Evolutionary conservation across 1,139 yeast species (phyloP).

Genomic region (Torulaspora globosa): DNA sequence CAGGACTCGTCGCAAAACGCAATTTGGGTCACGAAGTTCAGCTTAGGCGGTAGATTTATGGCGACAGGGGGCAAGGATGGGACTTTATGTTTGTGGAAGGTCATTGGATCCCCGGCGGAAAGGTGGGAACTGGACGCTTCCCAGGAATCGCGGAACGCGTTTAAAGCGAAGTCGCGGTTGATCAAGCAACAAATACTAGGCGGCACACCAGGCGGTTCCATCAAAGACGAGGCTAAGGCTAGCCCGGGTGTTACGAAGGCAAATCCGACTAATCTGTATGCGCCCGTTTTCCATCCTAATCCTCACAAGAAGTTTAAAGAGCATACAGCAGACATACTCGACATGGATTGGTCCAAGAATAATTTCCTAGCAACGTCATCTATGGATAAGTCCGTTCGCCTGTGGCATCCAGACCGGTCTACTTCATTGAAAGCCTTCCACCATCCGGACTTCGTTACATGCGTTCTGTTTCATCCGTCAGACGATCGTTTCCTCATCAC

Average conservation of each 20-base stretch:
- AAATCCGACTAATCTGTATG: slow-evolving; percentile 39
- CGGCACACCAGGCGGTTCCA: slow-evolving; percentile 8
- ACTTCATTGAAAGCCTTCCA: slow-evolving; percentile 61
- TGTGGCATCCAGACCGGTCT: slow-evolving; percentile 78
- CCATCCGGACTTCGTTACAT: slow-evolving; percentile 79
- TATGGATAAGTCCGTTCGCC: slow-evolving; percentile 75
- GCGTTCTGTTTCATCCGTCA: slow-evolving; percentile 74
- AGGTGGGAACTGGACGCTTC: slow-evolving; percentile 42
- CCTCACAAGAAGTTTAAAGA: slow-evolving; percentile 63
- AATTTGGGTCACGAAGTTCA: slow-evolving; percentile 68
- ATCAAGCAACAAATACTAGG: slow-evolving; percentile 6
- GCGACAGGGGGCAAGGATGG: slow-evolving; percentile 82
- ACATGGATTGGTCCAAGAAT: slow-evolving; percentile 85
- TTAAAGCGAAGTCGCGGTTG: slow-evolving; percentile 9
- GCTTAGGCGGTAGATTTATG: slow-evolving; percentile 71
- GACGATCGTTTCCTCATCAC: slow-evolving; percentile 87
- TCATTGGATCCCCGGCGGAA: slow-evolving; percentile 62
- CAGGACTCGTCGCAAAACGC: slow-evolving; percentile 37
- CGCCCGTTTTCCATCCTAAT: slow-evolving; percentile 74
- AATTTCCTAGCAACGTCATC: slow-evolving; percentile 76
- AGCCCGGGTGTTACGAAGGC: slow-evolving; percentile 6
- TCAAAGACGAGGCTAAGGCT: slow-evolving; percentile 7
- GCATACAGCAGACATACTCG: slow-evolving; percentile 65
- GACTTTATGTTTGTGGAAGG: slow-evolving; percentile 69
- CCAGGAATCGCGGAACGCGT: slow-evolving; percentile 7